Percentiles rank a stretch among this genome's conserved stretches.
Conservation (phyloP, 116 monocot genomes). For the Cymodocea nodosa region DNA sequence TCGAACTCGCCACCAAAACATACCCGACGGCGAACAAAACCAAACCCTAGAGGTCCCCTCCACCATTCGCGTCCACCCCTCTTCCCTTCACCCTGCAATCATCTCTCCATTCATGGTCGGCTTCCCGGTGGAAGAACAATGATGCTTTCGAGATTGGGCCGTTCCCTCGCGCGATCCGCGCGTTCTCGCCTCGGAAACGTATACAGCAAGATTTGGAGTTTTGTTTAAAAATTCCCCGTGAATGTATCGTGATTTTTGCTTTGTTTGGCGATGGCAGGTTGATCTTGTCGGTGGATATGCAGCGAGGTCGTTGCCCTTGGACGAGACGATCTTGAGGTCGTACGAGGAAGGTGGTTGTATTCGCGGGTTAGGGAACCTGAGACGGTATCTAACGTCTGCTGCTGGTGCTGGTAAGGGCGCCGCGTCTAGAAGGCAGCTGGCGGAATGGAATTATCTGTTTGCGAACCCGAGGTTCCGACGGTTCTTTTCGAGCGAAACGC, state of each 20-base stretch:
- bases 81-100: background rate
- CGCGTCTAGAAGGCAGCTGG: constrained; percentile 6
- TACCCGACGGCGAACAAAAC: no score
- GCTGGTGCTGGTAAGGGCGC: constrained; percentile 15
- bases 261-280: constrained; percentile 3
- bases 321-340: background rate
- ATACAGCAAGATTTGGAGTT: background rate
- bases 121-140: constrained; percentile 1
- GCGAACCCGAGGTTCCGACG: constrained; percentile 29
- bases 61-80: background rate
- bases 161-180: constrained; percentile 15
- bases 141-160: constrained; percentile 21
- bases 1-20: no score
- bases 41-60: background rate
- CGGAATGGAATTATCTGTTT: constrained; percentile 31
- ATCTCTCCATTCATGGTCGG: background rate
- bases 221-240: background rate
- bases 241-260: background rate
- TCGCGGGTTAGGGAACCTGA: constrained; percentile 21
- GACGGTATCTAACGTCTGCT: constrained; percentile 38
- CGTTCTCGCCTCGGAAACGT: constrained; percentile 10
- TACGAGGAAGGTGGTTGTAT: background rate
- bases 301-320: constrained; percentile 1
- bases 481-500: constrained; percentile 33
- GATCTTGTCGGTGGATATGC: constrained; percentile 5